These are phyloP conservation scores for Silene noctiflora DNA, from an alignment of 179 eudicot genomes.

Conservation along the genomic window DNA sequence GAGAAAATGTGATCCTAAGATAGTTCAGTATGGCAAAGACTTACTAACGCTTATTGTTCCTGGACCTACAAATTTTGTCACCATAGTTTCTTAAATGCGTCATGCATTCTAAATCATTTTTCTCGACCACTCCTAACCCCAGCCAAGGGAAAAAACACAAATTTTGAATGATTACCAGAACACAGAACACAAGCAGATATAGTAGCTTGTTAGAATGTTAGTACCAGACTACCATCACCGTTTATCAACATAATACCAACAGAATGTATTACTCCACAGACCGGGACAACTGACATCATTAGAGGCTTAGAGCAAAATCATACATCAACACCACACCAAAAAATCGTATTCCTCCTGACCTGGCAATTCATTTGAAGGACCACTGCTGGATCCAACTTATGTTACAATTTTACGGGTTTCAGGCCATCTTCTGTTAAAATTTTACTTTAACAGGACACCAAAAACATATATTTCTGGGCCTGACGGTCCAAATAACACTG, in stretches of 20 bases:
- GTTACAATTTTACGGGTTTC: not conserved
- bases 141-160: not conserved
- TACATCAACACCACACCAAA: not conserved
- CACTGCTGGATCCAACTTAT: not conserved
- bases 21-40: not conserved
- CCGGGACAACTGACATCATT: too few species aligned
- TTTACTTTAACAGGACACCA: too few species aligned
- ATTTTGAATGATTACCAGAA: not conserved
- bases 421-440: not conserved
- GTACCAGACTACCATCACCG: not conserved
- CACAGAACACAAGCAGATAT: not conserved
- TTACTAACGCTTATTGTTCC: not conserved
- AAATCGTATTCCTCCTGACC: not conserved
- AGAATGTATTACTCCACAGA: too few species aligned
- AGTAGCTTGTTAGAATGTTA: not conserved
- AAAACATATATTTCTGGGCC: too few species aligned
- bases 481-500: not conserved
- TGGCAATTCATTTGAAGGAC: not conserved
- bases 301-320: not conserved
- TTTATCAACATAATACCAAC: not conserved
- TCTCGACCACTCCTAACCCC: not conserved
- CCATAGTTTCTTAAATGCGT: slow-evolving; percentile 1
- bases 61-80: not conserved
- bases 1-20: not conserved
- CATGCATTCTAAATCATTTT: slow-evolving; percentile 4